phyloP scores from a whole-genome alignment of 2,329 filamentous ascomycete species.

The Diaporthe amygdali region DNA sequence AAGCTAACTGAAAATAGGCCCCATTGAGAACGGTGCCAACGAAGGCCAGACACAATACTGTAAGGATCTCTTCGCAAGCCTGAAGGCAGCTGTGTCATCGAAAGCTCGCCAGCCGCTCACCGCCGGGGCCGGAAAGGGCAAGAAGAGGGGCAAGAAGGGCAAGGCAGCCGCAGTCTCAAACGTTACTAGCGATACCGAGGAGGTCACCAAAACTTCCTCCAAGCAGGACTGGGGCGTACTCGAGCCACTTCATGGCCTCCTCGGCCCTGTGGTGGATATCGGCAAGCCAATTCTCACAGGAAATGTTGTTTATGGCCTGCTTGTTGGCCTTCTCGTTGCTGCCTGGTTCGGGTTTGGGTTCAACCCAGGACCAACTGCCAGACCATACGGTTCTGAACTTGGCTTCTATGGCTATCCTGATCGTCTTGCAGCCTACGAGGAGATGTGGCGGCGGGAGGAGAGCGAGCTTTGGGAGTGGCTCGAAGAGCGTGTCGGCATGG shows the following conservation, averaged over 20 bases:
- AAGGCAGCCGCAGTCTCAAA: slow-evolving; percentile 51
- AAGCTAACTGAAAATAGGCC: slow-evolving; percentile 58
- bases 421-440: slow-evolving; percentile 83
- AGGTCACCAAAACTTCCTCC: slow-evolving; percentile 46
- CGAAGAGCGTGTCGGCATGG: slow-evolving; percentile 82
- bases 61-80: slow-evolving; percentile 75
- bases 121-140: slow-evolving; percentile 57
- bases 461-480: slow-evolving; percentile 93
- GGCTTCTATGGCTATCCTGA: slow-evolving; percentile 59
- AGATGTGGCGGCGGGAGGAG: slow-evolving; percentile 89
- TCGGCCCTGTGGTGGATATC: slow-evolving; percentile 74
- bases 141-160: slow-evolving; percentile 66
- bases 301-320: slow-evolving; percentile 77
- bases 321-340: slow-evolving; percentile 75
- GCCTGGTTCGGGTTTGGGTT: slow-evolving; percentile 74
- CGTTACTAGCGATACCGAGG: slow-evolving; percentile 44
- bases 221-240: slow-evolving; percentile 74
- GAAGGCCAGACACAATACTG: slow-evolving; percentile 87
- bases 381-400: slow-evolving; percentile 44
- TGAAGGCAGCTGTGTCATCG: slow-evolving; percentile 75
- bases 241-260: slow-evolving; percentile 74
- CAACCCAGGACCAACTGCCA: slow-evolving; percentile 42
- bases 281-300: slow-evolving; percentile 74
- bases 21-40: slow-evolving; percentile 94
- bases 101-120: slow-evolving; percentile 59